Percentiles rank a stretch among this genome's conserved stretches.
phyloP scores from a whole-genome alignment of 148 eudicot species.

The Vaccinium macrocarpon region DNA sequence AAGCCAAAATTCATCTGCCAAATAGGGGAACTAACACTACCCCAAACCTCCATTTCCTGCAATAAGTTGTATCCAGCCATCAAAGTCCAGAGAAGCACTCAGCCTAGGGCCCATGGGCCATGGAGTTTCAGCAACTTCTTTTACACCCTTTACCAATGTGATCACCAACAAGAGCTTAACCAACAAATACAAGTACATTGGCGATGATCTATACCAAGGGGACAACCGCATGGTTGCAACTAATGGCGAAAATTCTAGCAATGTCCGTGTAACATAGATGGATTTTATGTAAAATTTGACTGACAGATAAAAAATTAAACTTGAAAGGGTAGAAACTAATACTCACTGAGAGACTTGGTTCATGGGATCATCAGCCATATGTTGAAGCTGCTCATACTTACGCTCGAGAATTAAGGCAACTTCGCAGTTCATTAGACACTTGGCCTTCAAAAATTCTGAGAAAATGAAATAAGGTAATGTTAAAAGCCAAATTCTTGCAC shows the following conservation, averaged over 20 bases:
- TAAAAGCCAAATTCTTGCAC: neutral
- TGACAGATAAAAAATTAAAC: neutral
- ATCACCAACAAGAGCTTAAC: neutral
- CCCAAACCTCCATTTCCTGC: neutral
- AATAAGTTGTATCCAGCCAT: neutral
- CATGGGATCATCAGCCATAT: constrained; percentile 71
- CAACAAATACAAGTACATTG: neutral
- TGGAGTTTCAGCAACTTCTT: neutral
- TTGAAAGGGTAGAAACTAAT: neutral
- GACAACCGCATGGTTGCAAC: neutral
- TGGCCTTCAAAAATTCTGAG: constrained; percentile 87
- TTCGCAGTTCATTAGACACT: constrained; percentile 92
- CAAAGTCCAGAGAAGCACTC: neutral
- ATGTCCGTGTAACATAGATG: neutral
- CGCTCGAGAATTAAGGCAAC: constrained; percentile 79
- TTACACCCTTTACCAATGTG: neutral
- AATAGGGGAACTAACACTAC: neutral
- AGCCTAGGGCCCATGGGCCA: neutral
- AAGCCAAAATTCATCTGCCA: neutral
- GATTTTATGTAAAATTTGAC: neutral
- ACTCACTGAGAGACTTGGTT: constrained; percentile 76
- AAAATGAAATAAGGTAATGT: neutral
- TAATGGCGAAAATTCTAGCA: no score
- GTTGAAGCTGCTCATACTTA: constrained; percentile 81
- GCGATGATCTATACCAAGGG: neutral